A percentile compares a stretch with the other conserved stretches of the same genome.
These are phyloP conservation scores for Tricladium varicosporioides DNA, from an alignment of 2,329 filamentous ascomycete species.

Conservation along the genomic window DNA sequence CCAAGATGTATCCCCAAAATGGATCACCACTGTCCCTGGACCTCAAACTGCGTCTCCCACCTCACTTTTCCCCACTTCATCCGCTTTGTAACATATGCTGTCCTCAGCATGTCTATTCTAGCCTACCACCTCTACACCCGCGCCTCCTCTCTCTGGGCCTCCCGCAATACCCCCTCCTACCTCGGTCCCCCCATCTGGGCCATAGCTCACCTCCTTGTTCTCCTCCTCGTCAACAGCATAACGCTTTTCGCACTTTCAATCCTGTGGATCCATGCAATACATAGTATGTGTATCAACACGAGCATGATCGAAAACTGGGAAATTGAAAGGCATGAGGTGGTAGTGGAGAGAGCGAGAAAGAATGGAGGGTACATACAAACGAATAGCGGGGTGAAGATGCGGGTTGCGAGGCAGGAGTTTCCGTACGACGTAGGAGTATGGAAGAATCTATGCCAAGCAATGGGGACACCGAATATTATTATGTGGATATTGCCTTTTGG, in stretches of 20 bases:
- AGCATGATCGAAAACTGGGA: slow-evolving; percentile 85
- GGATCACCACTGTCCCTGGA: slow-evolving; percentile 90
- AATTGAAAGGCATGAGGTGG: slow-evolving; percentile 59
- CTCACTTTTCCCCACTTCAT: slow-evolving; percentile 80
- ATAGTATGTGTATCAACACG: slow-evolving; percentile 63
- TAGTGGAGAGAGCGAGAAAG: slow-evolving; percentile 46
- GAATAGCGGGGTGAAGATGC: slow-evolving; percentile 49
- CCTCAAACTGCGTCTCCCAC: slow-evolving; percentile 77
- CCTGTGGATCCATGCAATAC: slow-evolving; percentile 61
- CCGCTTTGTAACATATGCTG: slow-evolving; percentile 70
- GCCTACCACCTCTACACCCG: slow-evolving; percentile 59
- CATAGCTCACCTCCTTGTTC: slow-evolving; percentile 59
- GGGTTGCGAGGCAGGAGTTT: slow-evolving; percentile 68
- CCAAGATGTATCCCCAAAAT: slow-evolving; percentile 69
- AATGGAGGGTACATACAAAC: slow-evolving; percentile 38
- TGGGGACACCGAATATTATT: slow-evolving; percentile 66
- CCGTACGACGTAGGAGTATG: slow-evolving; percentile 80
- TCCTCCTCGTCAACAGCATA: slow-evolving; percentile 56
- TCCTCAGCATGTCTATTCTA: slow-evolving; percentile 60
- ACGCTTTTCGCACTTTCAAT: slow-evolving; percentile 62
- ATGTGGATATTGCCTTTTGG: slow-evolving; percentile 70
- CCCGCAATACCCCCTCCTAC: slow-evolving; percentile 69
- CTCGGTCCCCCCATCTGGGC: slow-evolving; percentile 63
- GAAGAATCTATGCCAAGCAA: slow-evolving; percentile 70
- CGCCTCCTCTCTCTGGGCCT: slow-evolving; percentile 58